Evolutionary conservation across 208 protist species (phyloP), one percentile per base, ranked within the genome.

Genomic region (Crithidia sp.): DNA sequence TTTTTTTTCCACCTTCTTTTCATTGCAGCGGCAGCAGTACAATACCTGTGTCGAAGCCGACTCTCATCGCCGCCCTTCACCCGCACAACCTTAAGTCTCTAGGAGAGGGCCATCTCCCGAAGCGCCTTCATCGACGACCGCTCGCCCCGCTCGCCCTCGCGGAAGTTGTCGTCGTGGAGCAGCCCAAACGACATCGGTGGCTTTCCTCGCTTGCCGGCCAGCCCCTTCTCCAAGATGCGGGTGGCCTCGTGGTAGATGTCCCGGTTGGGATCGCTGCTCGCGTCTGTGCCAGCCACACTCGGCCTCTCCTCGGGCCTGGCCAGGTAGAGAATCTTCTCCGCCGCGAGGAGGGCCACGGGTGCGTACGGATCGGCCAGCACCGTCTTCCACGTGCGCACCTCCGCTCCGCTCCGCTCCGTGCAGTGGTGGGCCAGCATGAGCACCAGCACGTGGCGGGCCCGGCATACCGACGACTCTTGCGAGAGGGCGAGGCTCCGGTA

Each of bases 311-410:
- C 69, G n/a, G 64, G 54, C 49, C 50, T 55, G 9, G 67, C 59
- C 19, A 83, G 77, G 50, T 39, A 56, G n/a, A 83, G 44, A 5
- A 90, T 82, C 53, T 83, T 87, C 63, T 88, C 75, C 2, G 89
- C 82, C 2, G 82, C 89, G 43, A 91, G 84, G 41, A 90, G 71
- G 3, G 86, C 83, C 5, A 88, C 85, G 14, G 80, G 86, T 3
- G 89, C 73, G 44, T 90, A 91, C 5, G 79, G 84, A 44, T 94
- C 89, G 6, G 61, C 70, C 80, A 90, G 75, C 10, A 89, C 82
- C 3, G 76, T 85, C 50, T 75, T 81, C 85, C 87, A 90, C 49
- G 72, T 76, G 13, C 80, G 79, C 17, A 83, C 65, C 60, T 74
- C 68, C 44, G 70, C 75, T 0, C 74, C 73, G 17, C 70, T 79